These are phyloP conservation scores for Hypoxylon sp. DNA, from an alignment of 2,329 filamentous ascomycete genomes.

Conservation along the genomic window DNA sequence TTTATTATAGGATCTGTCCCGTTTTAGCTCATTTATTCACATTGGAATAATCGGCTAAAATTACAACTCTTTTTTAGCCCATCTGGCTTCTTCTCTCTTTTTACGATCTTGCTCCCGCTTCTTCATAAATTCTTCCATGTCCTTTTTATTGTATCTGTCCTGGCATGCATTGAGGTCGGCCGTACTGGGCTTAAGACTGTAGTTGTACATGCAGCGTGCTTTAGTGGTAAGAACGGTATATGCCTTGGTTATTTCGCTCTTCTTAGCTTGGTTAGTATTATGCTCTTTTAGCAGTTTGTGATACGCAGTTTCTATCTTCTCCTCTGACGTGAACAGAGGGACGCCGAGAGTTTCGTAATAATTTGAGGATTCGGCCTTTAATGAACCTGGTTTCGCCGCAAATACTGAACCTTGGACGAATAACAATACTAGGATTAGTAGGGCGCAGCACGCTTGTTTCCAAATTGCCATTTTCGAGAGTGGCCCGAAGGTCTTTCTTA, in stretches of 20 bases:
- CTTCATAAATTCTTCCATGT: not conserved
- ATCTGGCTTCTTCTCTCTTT: not conserved
- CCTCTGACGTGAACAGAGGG: constrained; percentile 1
- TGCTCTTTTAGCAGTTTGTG: not conserved
- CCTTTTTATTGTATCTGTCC: not conserved
- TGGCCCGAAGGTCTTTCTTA: not conserved
- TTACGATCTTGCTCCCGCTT: not conserved
- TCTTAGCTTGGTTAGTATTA: constrained; percentile 1
- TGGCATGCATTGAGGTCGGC: not conserved
- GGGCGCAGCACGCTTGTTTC: not conserved
- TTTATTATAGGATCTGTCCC: too few species aligned
- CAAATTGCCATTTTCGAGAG: not conserved
- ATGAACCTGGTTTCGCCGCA: not conserved
- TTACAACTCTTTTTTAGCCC: not conserved
- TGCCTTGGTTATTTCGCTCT: not conserved
- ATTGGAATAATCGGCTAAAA: too few species aligned
- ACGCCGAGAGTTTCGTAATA: constrained; percentile 19
- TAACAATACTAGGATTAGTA: not conserved
- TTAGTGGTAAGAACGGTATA: not conserved
- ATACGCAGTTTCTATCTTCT: constrained; percentile 1
- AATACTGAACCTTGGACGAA: not conserved
- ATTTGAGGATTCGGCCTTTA: not conserved
- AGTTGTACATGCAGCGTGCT: constrained; percentile 15
- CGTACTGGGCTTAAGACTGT: not conserved
- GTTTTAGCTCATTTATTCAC: too few species aligned